Evolutionary conservation across 805 yeast species (phyloP), one percentile per base, ranked within the genome.

Genomic region (Kodamaea restingae): DNA sequence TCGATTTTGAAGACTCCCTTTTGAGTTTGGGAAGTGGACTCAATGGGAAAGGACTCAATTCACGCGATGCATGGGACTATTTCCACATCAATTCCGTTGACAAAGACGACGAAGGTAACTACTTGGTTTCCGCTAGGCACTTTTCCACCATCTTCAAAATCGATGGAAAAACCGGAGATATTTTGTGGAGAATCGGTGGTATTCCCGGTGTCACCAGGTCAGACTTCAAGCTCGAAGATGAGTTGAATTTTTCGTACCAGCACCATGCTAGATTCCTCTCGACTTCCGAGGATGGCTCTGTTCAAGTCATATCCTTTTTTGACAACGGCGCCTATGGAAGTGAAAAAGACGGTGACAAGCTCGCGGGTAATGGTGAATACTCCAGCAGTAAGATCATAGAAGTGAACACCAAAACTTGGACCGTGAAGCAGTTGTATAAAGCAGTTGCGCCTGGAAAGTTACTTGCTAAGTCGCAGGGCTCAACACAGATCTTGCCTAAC

Each of bases 41-140:
- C n/a, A 65, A 63, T 8, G 68, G 67, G 12, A 43, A 51, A n/a
- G 68, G 67, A 2, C 51, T 38, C 36, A 55, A 55, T 28, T 56
- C 62, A 7, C 48, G 56, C 39, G 57, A 51, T 43, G 68, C 70
- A 7, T 65, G 67, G 67, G 69, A 63, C 44, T 63, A 59, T 38
- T 63, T 63, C 54, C 69, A 65, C 43, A 59, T 63, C 40, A 65
- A 65, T 38, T 63, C 69, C 1, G 63, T 63, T 25, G 69, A 63
- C 39, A 65, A 63, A 40, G 64, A 62, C 43, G 54, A 44, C 12
- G 39, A 55, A 31, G 63, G 67, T 9, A 58, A 61, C 41, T 63
- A 63, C 44, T 32, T 62, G 15, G 26, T 64, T n/a, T 60, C 65
- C 6, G 63, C 67, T 4, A 54, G 70, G 45, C 58, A 63, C 44